Base-by-base conservation (phyloP, 305 asterid species). In the Petunia hybrid region DNA sequence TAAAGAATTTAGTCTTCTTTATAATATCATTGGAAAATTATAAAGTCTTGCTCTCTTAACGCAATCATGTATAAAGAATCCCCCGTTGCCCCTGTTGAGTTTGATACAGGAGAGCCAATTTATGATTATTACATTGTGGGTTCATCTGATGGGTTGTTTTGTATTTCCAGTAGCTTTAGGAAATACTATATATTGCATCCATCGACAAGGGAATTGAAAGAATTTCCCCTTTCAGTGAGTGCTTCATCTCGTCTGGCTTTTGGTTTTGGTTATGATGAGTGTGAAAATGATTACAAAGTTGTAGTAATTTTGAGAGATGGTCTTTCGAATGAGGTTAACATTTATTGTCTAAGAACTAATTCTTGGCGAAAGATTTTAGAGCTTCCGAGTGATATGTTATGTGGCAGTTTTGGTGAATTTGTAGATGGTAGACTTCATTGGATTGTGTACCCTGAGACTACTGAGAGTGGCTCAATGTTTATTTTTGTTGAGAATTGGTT, bases 191-290 rank as follows among this genome's bases (percentile, higher is more conserved):
- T 70, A 45, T 70, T 57, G 77, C 43, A 45, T 70, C 60, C 42
- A 1, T 45, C 10, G 43, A 22, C 45, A 9, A 45, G 77, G 31
- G 9, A 70, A 41, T 70, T 7, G 2, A 68, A 68, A 53, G 7
- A 45, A 45, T 39, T 70, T 2, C 59, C 77, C 9, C 0, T 70
- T 22, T 69, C 22, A 45, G 77, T 40, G 22, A 45, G 22, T 22
- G 5, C 22, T 22, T 16, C 5, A 41, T 2, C 16, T 70, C 4
- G 4, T 70, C 0, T 45, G 42, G 57, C 59, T 68, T 22, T 43
- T 45, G 59, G 42, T 70, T 1, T 70, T 70, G 77, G 77, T 70
- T 70, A 70, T 35, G 22, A 43, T 70, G 42, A 45, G 10, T 70
- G 42, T 45, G 22, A 70, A 70, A 41, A 22, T 69, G 59, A 69